Conservation (phyloP, 345 rosid species). For the Populus euphratica region DNA sequence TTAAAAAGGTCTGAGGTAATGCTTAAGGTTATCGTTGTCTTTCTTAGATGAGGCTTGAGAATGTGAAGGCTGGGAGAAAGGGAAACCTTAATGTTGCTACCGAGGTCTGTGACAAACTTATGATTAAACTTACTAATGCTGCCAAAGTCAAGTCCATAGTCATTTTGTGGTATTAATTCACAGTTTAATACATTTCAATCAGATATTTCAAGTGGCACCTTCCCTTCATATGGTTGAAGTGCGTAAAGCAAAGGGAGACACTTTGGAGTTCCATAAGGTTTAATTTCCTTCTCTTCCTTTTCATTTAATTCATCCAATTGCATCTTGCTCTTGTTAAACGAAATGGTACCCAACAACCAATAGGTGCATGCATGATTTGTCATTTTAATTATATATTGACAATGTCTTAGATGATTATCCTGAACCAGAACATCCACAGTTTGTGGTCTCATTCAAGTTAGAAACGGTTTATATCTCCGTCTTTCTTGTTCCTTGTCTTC, state of each 20-base stretch:
- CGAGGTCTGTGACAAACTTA: constrained; percentile 46
- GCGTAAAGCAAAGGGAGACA: constrained; percentile 94
- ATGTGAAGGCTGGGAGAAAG: constrained; percentile 84
- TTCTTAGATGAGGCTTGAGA: constrained; percentile 83
- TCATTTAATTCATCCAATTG: not conserved
- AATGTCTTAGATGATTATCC: not conserved
- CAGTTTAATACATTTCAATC: constrained; percentile 16
- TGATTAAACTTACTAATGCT: not conserved
- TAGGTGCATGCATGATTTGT: not conserved
- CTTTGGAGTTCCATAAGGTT: constrained; percentile 91
- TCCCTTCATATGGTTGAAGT: constrained; percentile 92
- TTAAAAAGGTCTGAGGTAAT: not conserved
- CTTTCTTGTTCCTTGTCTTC: not conserved
- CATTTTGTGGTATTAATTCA: constrained; percentile 1
- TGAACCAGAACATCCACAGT: not conserved
- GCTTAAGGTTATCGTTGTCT: not conserved
- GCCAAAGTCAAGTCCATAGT: not conserved
- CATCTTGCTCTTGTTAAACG: not conserved
- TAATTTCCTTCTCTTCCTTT: not conserved
- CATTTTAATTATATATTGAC: not conserved
- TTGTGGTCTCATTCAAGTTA: not conserved
- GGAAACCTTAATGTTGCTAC: constrained; percentile 87
- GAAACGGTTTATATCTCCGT: not conserved
- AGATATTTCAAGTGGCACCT: constrained; percentile 96
- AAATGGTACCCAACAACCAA: not conserved